phyloP scores from a whole-genome alignment of 192 early-diverging fungal species.

The Polychytrium aggregatum region DNA sequence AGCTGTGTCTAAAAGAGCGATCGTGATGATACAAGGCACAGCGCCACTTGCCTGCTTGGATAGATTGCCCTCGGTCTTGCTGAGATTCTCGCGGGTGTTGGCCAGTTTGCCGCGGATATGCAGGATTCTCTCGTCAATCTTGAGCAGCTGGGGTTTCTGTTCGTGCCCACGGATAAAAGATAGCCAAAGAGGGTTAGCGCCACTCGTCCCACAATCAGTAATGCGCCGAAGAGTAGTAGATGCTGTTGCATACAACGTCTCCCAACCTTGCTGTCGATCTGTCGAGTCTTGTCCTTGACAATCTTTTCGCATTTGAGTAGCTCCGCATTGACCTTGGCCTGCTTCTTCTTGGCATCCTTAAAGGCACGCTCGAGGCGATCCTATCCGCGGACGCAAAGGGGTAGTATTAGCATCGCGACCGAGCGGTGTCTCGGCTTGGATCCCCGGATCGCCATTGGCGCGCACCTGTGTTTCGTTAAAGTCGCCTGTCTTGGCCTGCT shows the following conservation, averaged over 20 bases:
- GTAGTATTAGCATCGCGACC: no score
- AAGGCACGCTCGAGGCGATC: conserved; percentile 25
- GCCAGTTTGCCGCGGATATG: conserved; percentile 58
- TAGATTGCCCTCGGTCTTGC: conserved; percentile 34
- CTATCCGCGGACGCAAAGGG: no score
- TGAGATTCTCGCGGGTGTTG: conserved; percentile 47
- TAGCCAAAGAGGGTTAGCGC: no score
- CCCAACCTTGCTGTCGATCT: conserved; percentile 49
- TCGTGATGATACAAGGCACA: no score
- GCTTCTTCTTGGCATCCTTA: conserved; percentile 58
- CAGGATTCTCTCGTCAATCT: conserved; percentile 60
- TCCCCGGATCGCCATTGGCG: no score
- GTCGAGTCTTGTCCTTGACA: conserved; percentile 59
- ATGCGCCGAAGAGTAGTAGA: no score
- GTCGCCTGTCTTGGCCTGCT: conserved; percentile 27
- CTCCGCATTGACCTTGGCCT: conserved; percentile 63
- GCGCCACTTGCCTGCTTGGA: conserved; percentile 48
- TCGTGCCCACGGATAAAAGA: no score
- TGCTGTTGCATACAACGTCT: no score
- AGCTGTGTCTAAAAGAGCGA: no score
- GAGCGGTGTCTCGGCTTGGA: no score
- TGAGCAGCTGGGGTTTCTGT: conserved; percentile 51
- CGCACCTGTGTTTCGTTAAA: neutral
- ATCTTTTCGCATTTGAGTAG: conserved; percentile 59
- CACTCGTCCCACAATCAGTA: no score